These are phyloP conservation scores for Syzygium aqueum DNA, from an alignment of 345 rosid species.

Conservation along the genomic window DNA sequence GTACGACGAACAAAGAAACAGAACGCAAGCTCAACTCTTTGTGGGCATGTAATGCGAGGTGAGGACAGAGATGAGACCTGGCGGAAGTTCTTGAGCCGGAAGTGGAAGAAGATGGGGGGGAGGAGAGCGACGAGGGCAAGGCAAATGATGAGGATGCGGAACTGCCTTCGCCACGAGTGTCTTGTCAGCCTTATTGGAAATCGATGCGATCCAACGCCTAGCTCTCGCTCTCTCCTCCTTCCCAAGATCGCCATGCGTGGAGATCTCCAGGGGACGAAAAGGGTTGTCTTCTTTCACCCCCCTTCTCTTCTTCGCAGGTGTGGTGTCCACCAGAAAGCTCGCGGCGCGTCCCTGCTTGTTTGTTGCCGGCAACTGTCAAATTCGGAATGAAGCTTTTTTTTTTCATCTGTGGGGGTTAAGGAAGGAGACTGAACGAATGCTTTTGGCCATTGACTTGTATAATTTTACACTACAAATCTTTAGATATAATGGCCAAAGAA, in stretches of 20 bases:
- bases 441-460: neutral
- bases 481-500: neutral
- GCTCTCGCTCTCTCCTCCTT: neutral
- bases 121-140: constrained; percentile 56
- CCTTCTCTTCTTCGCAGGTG: neutral
- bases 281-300: neutral
- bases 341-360: neutral
- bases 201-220: neutral
- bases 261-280: neutral
- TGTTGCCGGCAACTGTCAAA: neutral
- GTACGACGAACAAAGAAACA: neutral
- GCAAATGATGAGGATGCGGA: constrained; percentile 39
- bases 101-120: constrained; percentile 85
- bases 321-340: neutral
- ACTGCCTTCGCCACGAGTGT: constrained; percentile 1
- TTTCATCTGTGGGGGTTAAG: neutral
- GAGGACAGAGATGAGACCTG: constrained; percentile 23
- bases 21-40: neutral
- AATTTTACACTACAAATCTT: neutral
- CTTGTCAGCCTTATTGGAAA: neutral
- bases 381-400: neutral
- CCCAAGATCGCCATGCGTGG: neutral
- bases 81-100: constrained; percentile 64
- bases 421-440: neutral
- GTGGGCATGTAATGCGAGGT: neutral